Evolutionary conservation across 495 filamentous ascomycete genomes (phyloP).

Genomic region (Pseudomonodictys pantanalensis): DNA sequence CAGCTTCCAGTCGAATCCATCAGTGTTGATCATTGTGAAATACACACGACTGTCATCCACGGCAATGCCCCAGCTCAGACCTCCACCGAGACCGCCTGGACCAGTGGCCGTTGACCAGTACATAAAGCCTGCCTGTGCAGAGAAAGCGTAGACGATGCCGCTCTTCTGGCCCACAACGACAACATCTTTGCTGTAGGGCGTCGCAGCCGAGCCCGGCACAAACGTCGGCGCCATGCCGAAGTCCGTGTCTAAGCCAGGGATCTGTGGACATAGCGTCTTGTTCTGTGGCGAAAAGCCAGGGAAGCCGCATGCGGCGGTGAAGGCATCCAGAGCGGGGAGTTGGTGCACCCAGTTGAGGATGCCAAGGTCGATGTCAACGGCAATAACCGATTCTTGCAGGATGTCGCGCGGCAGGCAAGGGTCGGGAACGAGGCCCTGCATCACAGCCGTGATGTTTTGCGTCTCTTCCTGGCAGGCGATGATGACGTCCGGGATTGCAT

Average conservation of each 20-base stretch:
- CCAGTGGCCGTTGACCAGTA: conserved; percentile 38
- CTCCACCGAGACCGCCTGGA: conserved; percentile 36
- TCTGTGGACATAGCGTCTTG: conserved; percentile 34
- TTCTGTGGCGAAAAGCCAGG: conserved; percentile 5
- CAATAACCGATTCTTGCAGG: conserved; percentile 41
- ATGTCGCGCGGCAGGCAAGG: conserved; percentile 35
- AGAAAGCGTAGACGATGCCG: conserved; percentile 41
- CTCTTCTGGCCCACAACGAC: conserved; percentile 45
- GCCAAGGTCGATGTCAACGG: conserved; percentile 38
- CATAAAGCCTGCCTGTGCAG: conserved; percentile 35
- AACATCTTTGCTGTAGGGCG: conserved; percentile 30
- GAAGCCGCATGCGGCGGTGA: conserved; percentile 37
- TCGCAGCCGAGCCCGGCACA: conserved; percentile 28
- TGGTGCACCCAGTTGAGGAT: conserved; percentile 39
- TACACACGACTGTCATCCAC: conserved; percentile 41
- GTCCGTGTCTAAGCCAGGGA: conserved; percentile 43
- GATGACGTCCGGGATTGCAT: conserved; percentile 29
- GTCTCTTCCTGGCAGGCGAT: conserved; percentile 31
- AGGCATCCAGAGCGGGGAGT: conserved; percentile 37
- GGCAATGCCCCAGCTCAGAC: conserved; percentile 44
- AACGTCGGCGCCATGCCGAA: conserved; percentile 48
- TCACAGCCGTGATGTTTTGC: neutral
- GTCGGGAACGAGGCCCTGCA: too few species aligned
- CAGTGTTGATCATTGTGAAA: conserved; percentile 40
- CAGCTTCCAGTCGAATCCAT: conserved; percentile 19